Evolutionary conservation across 768 basidiomycete genomes (phyloP), one percentile per base, ranked within the genome.

Genomic region (Sistotremastrum niveocremeum): DNA sequence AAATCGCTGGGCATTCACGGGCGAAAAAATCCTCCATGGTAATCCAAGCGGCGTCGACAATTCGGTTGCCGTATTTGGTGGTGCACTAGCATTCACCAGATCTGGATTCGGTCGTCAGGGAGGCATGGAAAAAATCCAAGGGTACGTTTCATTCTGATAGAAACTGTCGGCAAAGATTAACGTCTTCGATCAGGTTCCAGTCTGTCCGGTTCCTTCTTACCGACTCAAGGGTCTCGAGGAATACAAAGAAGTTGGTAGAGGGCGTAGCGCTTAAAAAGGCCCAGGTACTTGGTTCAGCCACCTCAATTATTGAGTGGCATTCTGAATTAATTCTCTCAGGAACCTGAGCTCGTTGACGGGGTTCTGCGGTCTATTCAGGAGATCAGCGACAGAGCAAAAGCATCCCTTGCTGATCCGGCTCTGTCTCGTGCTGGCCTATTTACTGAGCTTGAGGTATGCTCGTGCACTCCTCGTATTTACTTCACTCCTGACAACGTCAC

Each of bases 11-110:
- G 90, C 95, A 12, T 98, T 95, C 64, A 68, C 97, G 44, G 74
- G 83, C 7, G 95, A 99, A 67, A 98, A 98, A 63, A 83, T 99
- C 37, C 66, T 97, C 43, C 95, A 99, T 60, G 95, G 95, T 1
- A 98, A 85, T 56, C 95, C 95, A 3, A 94, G 89, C 55, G 95
- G 95, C 6, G 85, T 99, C 28, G 95, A 99, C 61, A 98, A 99
- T 61, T 85, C 91, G 12, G 88, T 97, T 34, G 74, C 86, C 10
- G 84, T 90, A 1, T 85, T 81, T 57, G 95, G 95, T 12, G 94
- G 94, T 41, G 95, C 90, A 30, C 69, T 98, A 52, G 77, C 81
- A 12, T 99, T 94, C 65, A 86, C 83, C 11, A 77, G 85, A 46
- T 68, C 86, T 53, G 80, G 84, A 49, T 87, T 83, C 51, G 77